phyloP scores from a whole-genome alignment of 2,329 filamentous ascomycete species.

The Ophiostoma perfectum region DNA sequence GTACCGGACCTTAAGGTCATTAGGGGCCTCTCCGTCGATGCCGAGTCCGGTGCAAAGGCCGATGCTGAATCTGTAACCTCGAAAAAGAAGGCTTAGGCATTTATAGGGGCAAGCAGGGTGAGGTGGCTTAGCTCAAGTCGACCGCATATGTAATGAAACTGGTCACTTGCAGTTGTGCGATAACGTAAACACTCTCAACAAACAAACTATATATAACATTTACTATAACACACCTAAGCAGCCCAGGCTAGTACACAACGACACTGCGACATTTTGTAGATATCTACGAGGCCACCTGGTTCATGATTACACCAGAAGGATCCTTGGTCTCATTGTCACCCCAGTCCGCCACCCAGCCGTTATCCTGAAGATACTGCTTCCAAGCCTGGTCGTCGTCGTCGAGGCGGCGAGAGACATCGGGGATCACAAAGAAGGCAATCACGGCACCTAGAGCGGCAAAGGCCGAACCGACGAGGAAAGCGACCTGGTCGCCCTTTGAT shows the following conservation, averaged over 20 bases:
- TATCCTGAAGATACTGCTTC: slow-evolving; percentile 15
- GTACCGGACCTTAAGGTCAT: slow-evolving; percentile 12
- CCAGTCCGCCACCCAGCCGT: slow-evolving; percentile 11
- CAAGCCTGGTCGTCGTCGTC: slow-evolving; percentile 12
- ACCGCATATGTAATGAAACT: too few species aligned
- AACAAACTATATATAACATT: not conserved
- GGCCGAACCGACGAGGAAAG: slow-evolving; percentile 9
- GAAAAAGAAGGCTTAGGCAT: not conserved
- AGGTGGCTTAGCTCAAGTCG: too few species aligned
- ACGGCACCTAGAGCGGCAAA: slow-evolving; percentile 3
- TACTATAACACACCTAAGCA: too few species aligned
- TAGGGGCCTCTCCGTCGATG: not conserved
- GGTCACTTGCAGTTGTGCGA: too few species aligned
- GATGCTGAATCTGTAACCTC: not conserved
- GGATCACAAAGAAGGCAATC: slow-evolving; percentile 9
- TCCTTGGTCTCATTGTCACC: slow-evolving; percentile 13
- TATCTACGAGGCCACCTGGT: slow-evolving; percentile 5
- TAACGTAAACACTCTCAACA: not conserved
- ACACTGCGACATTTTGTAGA: too few species aligned
- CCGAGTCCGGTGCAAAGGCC: not conserved
- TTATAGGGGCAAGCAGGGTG: too few species aligned
- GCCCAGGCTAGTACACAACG: not conserved
- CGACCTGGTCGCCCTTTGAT: slow-evolving; percentile 12
- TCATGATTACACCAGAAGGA: not conserved
- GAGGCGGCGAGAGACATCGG: slow-evolving; percentile 10